Evolutionary conservation across 495 filamentous ascomycete species (phyloP).

Genomic region (Podospora appendiculata): DNA sequence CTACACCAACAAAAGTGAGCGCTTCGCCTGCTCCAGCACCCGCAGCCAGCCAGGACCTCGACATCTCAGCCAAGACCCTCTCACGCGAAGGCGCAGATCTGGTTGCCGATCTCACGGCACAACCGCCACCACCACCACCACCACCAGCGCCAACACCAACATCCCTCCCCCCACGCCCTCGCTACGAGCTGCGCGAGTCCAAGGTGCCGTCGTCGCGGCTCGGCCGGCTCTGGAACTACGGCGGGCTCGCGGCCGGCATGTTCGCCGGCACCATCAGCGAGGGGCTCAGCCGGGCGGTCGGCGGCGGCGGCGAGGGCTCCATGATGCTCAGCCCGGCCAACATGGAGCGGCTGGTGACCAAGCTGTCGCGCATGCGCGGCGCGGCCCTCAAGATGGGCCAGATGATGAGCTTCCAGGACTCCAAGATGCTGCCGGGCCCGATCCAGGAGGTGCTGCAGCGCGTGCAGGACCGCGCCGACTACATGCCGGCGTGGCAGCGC

Average conservation of each 20-base stretch:
- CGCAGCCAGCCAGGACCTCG: neutral
- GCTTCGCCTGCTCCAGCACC: too few species aligned
- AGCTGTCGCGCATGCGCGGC: conserved; percentile 90
- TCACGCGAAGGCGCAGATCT: conserved; percentile 7
- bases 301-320: conserved; percentile 55
- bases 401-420: conserved; percentile 96
- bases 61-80: neutral
- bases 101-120: conserved; percentile 12
- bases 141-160: neutral
- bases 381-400: conserved; percentile 97
- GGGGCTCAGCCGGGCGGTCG: conserved; percentile 60
- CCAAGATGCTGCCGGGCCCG: conserved; percentile 84
- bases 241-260: conserved; percentile 89
- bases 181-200: conserved; percentile 78
- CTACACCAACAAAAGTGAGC: too few species aligned
- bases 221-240: conserved; percentile 87
- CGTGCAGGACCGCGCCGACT: conserved; percentile 94
- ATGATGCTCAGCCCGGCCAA: conserved; percentile 84
- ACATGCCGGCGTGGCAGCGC: conserved; percentile 92
- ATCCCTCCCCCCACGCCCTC: neutral
- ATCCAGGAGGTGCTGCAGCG: conserved; percentile 84
- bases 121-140: neutral
- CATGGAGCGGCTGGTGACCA: conserved; percentile 84
- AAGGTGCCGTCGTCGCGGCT: conserved; percentile 83
- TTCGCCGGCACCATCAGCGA: conserved; percentile 88